Evolutionary conservation across 257 asterid species (phyloP).

Genomic region (Scutellaria minor): DNA sequence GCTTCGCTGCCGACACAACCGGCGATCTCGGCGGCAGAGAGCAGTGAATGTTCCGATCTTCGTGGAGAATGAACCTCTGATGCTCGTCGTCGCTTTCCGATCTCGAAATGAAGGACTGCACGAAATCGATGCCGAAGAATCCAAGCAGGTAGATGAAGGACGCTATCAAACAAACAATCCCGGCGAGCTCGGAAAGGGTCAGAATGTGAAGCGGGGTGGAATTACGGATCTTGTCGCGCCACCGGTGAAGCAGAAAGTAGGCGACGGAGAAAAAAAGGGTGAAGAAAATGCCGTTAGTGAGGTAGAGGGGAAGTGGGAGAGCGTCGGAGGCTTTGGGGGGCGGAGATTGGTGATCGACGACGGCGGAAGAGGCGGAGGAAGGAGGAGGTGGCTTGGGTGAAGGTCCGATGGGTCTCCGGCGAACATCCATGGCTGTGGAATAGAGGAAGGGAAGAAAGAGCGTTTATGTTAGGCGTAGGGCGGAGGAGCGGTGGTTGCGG

Average conservation of each 20-base stretch:
- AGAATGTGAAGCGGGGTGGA: slow-evolving; percentile 85
- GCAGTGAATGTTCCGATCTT: slow-evolving; percentile 47
- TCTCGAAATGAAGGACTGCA: slow-evolving; percentile 72
- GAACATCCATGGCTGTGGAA: slow-evolving; percentile 57
- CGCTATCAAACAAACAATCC: slow-evolving; percentile 64
- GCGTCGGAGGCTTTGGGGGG: slow-evolving; percentile 87
- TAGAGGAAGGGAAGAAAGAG: slow-evolving; percentile 19
- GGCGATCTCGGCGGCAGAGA: slow-evolving; percentile 44
- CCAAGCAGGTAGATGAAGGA: slow-evolving; percentile 84
- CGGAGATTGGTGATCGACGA: slow-evolving; percentile 38
- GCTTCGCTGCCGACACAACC: slow-evolving; percentile 18
- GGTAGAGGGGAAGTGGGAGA: slow-evolving; percentile 84
- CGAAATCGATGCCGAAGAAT: slow-evolving; percentile 88
- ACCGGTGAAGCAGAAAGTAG: slow-evolving; percentile 78
- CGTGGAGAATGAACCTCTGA: slow-evolving; percentile 48
- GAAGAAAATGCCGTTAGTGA: slow-evolving; percentile 90
- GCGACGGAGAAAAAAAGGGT: slow-evolving; percentile 87
- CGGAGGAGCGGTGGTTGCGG: slow-evolving; percentile 41
- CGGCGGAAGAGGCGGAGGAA: slow-evolving; percentile 33
- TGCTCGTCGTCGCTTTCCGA: slow-evolving; percentile 57
- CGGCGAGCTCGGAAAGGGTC: slow-evolving; percentile 79
- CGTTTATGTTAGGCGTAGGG: slow-evolving; percentile 7
- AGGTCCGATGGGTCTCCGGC: slow-evolving; percentile 68
- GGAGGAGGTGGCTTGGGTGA: slow-evolving; percentile 28
- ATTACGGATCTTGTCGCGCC: slow-evolving; percentile 91